Evolutionary conservation across 768 basidiomycete genomes (phyloP).

Genomic region (Phylloporus sp.): DNA sequence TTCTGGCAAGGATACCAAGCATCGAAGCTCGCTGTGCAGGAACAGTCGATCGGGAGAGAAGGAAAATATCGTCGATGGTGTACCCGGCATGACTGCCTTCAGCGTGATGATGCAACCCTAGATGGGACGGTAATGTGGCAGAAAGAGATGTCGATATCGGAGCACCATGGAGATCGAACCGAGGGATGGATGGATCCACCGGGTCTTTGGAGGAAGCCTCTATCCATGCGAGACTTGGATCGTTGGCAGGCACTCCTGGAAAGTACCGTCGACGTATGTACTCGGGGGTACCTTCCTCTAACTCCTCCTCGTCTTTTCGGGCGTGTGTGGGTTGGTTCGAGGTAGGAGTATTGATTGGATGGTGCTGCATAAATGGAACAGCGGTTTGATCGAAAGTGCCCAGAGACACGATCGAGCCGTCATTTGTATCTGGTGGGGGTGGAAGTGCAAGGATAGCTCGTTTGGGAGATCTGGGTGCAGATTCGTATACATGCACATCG

Average conservation of each 20-base stretch:
- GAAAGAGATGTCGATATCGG: conserved; percentile 57
- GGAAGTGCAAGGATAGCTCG: conserved; percentile 54
- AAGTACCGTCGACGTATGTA: conserved; percentile 83
- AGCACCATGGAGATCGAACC: conserved; percentile 76
- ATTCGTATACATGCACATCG: conserved; percentile 83
- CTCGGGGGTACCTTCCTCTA: conserved; percentile 74
- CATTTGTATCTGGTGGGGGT: conserved; percentile 28
- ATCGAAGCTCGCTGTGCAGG: conserved; percentile 81
- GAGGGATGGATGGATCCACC: conserved; percentile 33
- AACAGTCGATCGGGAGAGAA: conserved; percentile 76
- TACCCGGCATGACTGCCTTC: conserved; percentile 77
- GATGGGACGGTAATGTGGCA: conserved; percentile 67
- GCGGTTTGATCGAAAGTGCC: conserved; percentile 35
- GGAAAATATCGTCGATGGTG: conserved; percentile 80
- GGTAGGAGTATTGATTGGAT: conserved; percentile 1
- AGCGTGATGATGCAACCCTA: conserved; percentile 90
- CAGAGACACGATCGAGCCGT: conserved; percentile 32
- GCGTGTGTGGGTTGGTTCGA: background rate
- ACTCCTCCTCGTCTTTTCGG: conserved; percentile 23
- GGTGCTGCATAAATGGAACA: conserved; percentile 10
- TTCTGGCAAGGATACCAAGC: conserved; percentile 64
- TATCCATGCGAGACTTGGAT: conserved; percentile 84
- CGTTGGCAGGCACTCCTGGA: conserved; percentile 60
- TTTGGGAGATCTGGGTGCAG: conserved; percentile 74
- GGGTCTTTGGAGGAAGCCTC: conserved; percentile 17